These are phyloP conservation scores for Phanerochaete carnosa DNA, from an alignment of 768 basidiomycete species.

Conservation along the genomic window DNA sequence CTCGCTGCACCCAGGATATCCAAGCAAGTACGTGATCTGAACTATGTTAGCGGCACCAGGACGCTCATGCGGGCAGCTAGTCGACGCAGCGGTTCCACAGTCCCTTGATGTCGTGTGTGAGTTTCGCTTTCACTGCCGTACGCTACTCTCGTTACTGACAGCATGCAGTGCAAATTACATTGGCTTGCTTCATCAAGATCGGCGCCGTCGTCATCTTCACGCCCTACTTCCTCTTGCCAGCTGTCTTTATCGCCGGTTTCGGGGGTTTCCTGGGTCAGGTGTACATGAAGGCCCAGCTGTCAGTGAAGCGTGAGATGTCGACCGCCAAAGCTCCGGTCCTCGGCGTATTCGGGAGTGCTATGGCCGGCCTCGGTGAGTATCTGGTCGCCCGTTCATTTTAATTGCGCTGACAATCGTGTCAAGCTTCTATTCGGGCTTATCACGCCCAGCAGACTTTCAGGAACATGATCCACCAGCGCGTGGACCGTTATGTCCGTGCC, in stretches of 20 bases:
- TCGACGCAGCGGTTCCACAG: slow-evolving; percentile 3
- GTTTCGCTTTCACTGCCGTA: slow-evolving; percentile 8
- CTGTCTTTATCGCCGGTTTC: slow-evolving; percentile 32
- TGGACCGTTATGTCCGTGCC: slow-evolving; percentile 44
- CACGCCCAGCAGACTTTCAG: slow-evolving; percentile 47
- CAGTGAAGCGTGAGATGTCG: slow-evolving; percentile 56
- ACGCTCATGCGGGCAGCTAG: background rate
- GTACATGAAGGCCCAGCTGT: slow-evolving; percentile 60
- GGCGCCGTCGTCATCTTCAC: slow-evolving; percentile 38
- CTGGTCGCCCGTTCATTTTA: slow-evolving; percentile 1
- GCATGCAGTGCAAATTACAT: slow-evolving; percentile 25
- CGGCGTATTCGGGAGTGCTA: slow-evolving; percentile 52
- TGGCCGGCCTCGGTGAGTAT: slow-evolving; percentile 42
- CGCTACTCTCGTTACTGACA: slow-evolving; percentile 11
- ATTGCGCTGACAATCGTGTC: background rate
- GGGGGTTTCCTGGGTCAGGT: slow-evolving; percentile 47
- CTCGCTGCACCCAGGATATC: slow-evolving; percentile 69
- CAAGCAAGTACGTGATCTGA: slow-evolving; percentile 24
- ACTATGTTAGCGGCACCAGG: background rate
- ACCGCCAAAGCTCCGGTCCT: slow-evolving; percentile 48
- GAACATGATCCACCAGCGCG: slow-evolving; percentile 37
- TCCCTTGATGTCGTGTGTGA: slow-evolving; percentile 3
- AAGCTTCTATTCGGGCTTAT: slow-evolving; percentile 53
- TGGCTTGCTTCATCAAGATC: slow-evolving; percentile 31
- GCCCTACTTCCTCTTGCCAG: slow-evolving; percentile 40